Evolutionary conservation across 768 basidiomycete species (phyloP).

Genomic region (Candolleomyces eurysporus): DNA sequence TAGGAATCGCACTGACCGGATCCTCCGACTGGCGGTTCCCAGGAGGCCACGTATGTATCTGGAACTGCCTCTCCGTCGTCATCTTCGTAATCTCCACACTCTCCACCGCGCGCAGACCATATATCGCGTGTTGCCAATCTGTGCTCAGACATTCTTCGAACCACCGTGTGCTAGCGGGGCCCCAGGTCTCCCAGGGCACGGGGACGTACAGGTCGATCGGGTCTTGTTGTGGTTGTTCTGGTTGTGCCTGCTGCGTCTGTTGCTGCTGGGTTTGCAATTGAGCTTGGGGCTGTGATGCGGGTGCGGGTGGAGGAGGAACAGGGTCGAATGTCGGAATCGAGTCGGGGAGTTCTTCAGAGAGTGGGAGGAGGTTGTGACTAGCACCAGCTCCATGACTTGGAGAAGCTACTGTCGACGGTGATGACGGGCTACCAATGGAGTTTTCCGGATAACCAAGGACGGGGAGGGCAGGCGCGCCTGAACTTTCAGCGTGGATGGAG

Average conservation of each 20-base stretch:
- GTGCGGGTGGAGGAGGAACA: background rate
- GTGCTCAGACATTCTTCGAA: slow-evolving; percentile 48
- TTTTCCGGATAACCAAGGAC: too few relatives aligned
- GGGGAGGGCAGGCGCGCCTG: too few relatives aligned
- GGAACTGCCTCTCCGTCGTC: slow-evolving; percentile 7
- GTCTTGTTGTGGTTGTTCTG: background rate
- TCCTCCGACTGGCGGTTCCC: background rate
- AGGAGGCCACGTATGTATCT: slow-evolving; percentile 3
- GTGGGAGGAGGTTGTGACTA: too few relatives aligned
- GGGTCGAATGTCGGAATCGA: background rate
- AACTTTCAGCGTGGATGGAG: too few relatives aligned
- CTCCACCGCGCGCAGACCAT: slow-evolving; percentile 50
- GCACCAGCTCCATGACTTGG: too few relatives aligned
- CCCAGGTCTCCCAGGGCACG: slow-evolving; percentile 51
- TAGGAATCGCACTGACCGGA: background rate
- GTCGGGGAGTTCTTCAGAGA: too few relatives aligned
- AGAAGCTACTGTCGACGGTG: too few relatives aligned
- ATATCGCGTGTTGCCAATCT: slow-evolving; percentile 56
- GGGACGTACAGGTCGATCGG: slow-evolving; percentile 6
- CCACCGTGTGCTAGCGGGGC: slow-evolving; percentile 51
- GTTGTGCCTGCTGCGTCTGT: background rate
- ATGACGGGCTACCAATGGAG: too few relatives aligned
- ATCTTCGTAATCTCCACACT: slow-evolving; percentile 25
- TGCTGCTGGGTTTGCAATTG: background rate
- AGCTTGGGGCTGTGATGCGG: too few relatives aligned